Base-by-base conservation (phyloP, 805 yeast genomes). In the Metschnikowia aberdeeniae region DNA sequence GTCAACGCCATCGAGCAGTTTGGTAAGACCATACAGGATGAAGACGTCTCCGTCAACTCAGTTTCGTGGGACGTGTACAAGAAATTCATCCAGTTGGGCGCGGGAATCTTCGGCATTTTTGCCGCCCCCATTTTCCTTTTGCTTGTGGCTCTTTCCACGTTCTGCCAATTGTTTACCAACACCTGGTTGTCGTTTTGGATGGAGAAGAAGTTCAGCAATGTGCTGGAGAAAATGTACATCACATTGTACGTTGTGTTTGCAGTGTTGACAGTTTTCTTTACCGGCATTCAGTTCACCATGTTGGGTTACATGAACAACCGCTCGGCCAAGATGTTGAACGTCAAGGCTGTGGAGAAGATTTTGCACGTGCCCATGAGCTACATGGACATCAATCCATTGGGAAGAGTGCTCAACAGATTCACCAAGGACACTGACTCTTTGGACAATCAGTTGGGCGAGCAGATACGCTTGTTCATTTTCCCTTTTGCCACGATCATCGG, bases 171-270 rank as follows among this genome's bases (percentile, higher is more conserved):
- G 37, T 71, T 71, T 53, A 68, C 75, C 41, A 70, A 70, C 53
- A 68, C 74, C 14, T 71, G 76, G 76, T 66, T 71, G 54, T 67
- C 73, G 6, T 70, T 53, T 46, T 71, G 76, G 76, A 59, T 58
- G 34, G 73, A 68, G 51, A 56, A 52, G 45, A 65, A 59, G 49
- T 70, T 66, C 49, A 37, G 46, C 3, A 52, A 49, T 13, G 55
- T 42, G 36, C 47, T 62, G 22, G 72, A 69, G 44, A 40, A 58
- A 34, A 55, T 65, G 45, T 71, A 70, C 45, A 64, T 71, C 34
- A 59, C 62, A 4, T 44, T 64, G 34, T 71, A 70, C 51, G 66
- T 70, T 20, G 45, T 58, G 44, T 60, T 70, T 53, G 61, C 73
- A 8, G 47, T 68, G 28, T 55, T 67, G 44, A 66, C 75, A 6